Evolutionary conservation across 106 monocot species (phyloP).

Genomic region (Iris macrosiphon): DNA sequence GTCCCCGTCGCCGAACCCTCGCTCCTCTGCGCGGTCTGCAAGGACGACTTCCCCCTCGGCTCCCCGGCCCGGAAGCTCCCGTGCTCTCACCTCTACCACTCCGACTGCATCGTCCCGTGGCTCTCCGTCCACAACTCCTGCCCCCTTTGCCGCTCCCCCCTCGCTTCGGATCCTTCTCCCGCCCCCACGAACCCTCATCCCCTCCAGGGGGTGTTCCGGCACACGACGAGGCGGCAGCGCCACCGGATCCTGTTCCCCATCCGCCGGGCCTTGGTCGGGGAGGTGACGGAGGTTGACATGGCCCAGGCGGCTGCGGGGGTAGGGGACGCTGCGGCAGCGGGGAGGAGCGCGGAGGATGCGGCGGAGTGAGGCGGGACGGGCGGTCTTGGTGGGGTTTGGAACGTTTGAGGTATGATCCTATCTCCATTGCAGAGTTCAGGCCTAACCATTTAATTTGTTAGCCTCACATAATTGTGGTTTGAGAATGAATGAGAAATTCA

Average conservation of each 20-base stretch:
- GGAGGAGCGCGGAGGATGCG: conserved; percentile 27
- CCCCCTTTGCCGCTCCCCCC: conserved; percentile 54
- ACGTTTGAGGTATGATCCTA: too few species aligned
- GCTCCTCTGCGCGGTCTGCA: conserved; percentile 59
- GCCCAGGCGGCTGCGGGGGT: conserved; percentile 20
- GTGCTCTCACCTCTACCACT: conserved; percentile 68
- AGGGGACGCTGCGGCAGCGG: conserved; percentile 14
- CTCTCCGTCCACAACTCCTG: conserved; percentile 56
- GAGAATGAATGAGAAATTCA: too few species aligned
- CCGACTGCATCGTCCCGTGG: conserved; percentile 71
- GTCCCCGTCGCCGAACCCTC: conserved; percentile 34
- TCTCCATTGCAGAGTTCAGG: too few species aligned
- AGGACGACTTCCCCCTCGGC: conserved; percentile 47
- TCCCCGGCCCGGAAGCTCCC: conserved; percentile 42
- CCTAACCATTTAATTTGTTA: too few species aligned
- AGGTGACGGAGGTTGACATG: background rate
- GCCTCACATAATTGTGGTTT: too few species aligned
- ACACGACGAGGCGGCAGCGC: background rate
- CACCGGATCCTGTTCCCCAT: background rate
- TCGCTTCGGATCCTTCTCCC: conserved; percentile 12
- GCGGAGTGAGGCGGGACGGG: too few species aligned
- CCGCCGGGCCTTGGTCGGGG: background rate
- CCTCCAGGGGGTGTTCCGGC: background rate
- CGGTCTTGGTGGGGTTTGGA: too few species aligned
- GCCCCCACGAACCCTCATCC: conserved; percentile 3